Evolutionary conservation across 2,329 filamentous ascomycete genomes (phyloP), one percentile per base, ranked within the genome.

Genomic region (Ophiocordyceps camponoti-floridani): DNA sequence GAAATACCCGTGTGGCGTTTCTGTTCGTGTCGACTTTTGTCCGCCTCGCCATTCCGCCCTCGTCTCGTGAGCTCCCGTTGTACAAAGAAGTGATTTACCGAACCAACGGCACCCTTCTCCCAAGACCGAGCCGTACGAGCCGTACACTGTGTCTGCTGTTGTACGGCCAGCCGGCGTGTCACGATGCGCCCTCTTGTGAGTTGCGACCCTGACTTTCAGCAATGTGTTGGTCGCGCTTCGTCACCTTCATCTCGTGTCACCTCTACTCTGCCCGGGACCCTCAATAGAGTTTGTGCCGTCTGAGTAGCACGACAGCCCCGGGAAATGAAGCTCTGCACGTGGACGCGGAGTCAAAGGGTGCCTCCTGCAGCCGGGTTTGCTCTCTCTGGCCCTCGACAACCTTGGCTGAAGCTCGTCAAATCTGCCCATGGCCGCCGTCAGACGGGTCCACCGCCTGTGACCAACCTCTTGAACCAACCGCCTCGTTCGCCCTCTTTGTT

Each of bases 241-340:
- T 38, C 35, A 38, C 35, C 28, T 30, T 12, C 14, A 35, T 16
- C 35, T n/a, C n/a, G n/a, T n/a, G 35, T 41, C 30, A 40, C 16
- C 23, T 45, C 23, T 45, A 41, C 44, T 41, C 19, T 26, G 18
- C 19, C 26, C 41, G 27, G 35, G 16, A 27, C 35, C n/a, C 35
- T 18, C n/a, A 16, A 38, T 38, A 43, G 41, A 41, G 14, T 43
- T 23, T 11, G 9, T 19, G 16, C 30, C 38, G 23, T 37, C 18
- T 31, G 28, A n/a, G 23, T 30, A 38, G 16, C 35, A 18, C 35
- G 35, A 14, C 40, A 41, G 31, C 16, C 13, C 33, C 35, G 27
- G 44, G 44, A 43, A 45, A 43, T 45, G 41, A 45, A 12, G 35
- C 44, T 14, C 10, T 38, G 16, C 35, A 38, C 35, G 35, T 38